These are phyloP conservation scores for Nakazawaea laoshanensis DNA, from an alignment of 805 yeast species.

Conservation along the genomic window DNA sequence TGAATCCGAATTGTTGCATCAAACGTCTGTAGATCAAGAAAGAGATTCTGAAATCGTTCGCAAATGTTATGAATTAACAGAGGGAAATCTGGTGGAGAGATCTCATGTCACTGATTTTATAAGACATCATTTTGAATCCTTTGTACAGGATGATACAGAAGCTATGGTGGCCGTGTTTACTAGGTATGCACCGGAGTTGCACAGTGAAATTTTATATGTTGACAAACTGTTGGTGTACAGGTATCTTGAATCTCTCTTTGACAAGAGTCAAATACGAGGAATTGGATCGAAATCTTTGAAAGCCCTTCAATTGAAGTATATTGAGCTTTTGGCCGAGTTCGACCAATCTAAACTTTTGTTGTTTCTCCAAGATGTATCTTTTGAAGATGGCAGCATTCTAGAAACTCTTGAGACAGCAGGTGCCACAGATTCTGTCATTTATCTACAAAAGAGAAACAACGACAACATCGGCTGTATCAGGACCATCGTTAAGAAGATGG, in stretches of 20 bases:
- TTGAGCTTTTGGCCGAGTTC: conserved; percentile 18
- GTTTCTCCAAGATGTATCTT: conserved; percentile 5
- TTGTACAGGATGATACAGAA: conserved; percentile 20
- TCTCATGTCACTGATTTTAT: conserved; percentile 19
- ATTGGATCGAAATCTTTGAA: conserved; percentile 9
- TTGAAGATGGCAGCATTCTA: neutral
- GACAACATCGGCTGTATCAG: conserved; percentile 24
- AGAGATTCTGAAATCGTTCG: conserved; percentile 16
- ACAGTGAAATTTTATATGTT: conserved; percentile 25
- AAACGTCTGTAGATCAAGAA: neutral
- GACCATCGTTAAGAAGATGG: conserved; percentile 15
- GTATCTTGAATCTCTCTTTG: conserved; percentile 27
- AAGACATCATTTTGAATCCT: conserved; percentile 17
- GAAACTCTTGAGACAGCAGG: conserved; percentile 16
- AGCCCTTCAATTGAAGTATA: conserved; percentile 16
- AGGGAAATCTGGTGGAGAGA: conserved; percentile 12
- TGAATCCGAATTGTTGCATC: conserved; percentile 10
- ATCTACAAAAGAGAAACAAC: conserved; percentile 18
- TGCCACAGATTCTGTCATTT: conserved; percentile 24
- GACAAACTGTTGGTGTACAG: conserved; percentile 17
- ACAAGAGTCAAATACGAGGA: conserved; percentile 12
- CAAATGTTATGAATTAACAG: conserved; percentile 16
- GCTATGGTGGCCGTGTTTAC: conserved; percentile 29
- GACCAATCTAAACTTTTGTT: conserved; percentile 13
- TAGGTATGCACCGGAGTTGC: conserved; percentile 28